Evolutionary conservation across 495 filamentous ascomycete species (phyloP).

Genomic region (Daldinia caldariorum): DNA sequence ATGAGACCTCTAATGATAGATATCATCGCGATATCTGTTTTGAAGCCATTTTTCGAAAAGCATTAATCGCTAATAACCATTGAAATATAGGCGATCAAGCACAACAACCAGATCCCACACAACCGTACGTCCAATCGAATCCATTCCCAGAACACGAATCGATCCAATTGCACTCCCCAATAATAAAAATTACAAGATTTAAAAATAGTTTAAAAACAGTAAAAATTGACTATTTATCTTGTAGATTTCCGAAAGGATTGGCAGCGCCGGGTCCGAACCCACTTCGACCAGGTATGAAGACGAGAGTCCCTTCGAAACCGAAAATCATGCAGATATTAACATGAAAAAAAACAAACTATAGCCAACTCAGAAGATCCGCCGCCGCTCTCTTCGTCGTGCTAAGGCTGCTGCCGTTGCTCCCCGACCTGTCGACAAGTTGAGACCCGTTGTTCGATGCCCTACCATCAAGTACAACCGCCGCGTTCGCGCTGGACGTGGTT

Average conservation of each 20-base stretch:
- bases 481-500: constrained; percentile 94
- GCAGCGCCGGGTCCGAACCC: constrained; percentile 96
- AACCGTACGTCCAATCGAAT: constrained; percentile 74
- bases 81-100: constrained; percentile 87
- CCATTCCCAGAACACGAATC: constrained; percentile 25
- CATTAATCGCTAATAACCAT: constrained; percentile 42
- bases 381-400: constrained; percentile 85
- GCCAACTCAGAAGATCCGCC: constrained; percentile 93
- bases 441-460: constrained; percentile 94
- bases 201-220: too few species aligned
- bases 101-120: constrained; percentile 98
- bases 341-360: constrained; percentile 57
- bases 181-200: constrained; percentile 14
- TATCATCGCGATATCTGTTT: neutral
- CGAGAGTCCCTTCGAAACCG: constrained; percentile 1
- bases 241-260: constrained; percentile 99
- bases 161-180: constrained; percentile 23
- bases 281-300: constrained; percentile 97
- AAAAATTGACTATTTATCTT: constrained; percentile 38
- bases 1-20: constrained; percentile 18
- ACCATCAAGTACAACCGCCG: constrained; percentile 97
- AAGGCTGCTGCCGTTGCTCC: constrained; percentile 96
- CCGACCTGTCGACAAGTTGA: constrained; percentile 95
- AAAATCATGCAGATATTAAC: constrained; percentile 49
- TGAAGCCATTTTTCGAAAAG: neutral